phyloP scores from a whole-genome alignment of 208 protist genomes.

The Trypanosoma lewisi region DNA sequence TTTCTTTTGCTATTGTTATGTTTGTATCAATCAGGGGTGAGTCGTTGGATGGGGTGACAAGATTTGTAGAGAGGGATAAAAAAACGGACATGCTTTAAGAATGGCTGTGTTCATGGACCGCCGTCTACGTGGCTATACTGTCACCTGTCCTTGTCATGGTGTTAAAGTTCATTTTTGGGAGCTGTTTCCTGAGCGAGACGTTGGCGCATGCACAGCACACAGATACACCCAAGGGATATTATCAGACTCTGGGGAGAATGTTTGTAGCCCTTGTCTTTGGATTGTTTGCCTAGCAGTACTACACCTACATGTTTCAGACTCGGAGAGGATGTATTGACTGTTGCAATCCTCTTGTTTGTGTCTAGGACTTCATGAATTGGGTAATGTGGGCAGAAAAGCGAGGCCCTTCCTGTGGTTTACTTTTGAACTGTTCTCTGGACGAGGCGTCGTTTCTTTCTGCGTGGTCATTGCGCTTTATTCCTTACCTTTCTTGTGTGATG shows the following conservation, averaged over 20 bases:
- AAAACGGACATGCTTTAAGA: constrained; percentile 23
- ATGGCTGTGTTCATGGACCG: constrained; percentile 46
- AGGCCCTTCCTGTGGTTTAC: background rate
- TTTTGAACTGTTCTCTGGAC: constrained; percentile 9
- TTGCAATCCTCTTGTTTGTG: constrained; percentile 18
- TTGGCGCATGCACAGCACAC: constrained; percentile 31
- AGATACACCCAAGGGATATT: constrained; percentile 14
- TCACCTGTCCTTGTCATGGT: constrained; percentile 51
- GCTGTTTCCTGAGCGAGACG: constrained; percentile 55
- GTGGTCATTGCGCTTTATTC: constrained; percentile 26
- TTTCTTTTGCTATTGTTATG: constrained; percentile 21
- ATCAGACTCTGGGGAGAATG: constrained; percentile 29
- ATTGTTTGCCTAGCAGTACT: constrained; percentile 63
- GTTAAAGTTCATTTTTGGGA: constrained; percentile 63
- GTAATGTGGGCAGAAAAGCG: background rate
- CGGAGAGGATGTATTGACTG: constrained; percentile 2
- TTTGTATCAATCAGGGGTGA: constrained; percentile 9
- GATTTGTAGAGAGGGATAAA: background rate
- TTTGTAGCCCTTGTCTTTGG: constrained; percentile 33
- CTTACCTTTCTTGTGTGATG: constrained; percentile 41
- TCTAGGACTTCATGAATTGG: constrained; percentile 4
- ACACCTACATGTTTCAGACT: constrained; percentile 44
- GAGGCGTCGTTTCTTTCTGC: constrained; percentile 36
- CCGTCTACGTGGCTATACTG: constrained; percentile 48
- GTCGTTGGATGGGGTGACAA: background rate